Evolutionary conservation across 352 stramenopile species (phyloP).

Genomic region (Phytophthora sansomeana): DNA sequence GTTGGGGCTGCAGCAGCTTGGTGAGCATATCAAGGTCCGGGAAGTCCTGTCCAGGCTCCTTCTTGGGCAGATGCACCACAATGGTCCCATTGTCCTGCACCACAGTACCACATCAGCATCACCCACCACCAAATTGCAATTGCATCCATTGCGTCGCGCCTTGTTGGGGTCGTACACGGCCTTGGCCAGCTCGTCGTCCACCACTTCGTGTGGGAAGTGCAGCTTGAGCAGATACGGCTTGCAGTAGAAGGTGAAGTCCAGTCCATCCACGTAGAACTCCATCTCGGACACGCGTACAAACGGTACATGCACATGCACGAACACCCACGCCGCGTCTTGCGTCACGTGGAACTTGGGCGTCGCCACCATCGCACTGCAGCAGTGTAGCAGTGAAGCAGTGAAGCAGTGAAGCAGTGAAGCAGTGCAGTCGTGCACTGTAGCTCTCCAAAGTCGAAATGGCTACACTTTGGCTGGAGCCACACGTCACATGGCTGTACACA

Average conservation of each 20-base stretch:
- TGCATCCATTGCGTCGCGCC: slow-evolving; percentile 36
- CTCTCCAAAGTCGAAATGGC: slow-evolving; percentile 68
- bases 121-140: slow-evolving; percentile 1
- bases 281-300: slow-evolving; percentile 93
- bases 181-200: slow-evolving; percentile 92
- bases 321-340: slow-evolving; percentile 85
- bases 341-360: slow-evolving; percentile 86
- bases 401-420: no score
- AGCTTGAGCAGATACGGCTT: slow-evolving; percentile 98
- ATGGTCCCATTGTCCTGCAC: slow-evolving; percentile 93
- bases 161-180: slow-evolving; percentile 92
- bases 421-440: no score
- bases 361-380: slow-evolving; percentile 80
- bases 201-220: slow-evolving; percentile 89
- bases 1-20: slow-evolving; percentile 86
- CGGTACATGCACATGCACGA: slow-evolving; percentile 89
- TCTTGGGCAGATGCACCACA: slow-evolving; percentile 91
- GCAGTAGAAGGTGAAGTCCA: slow-evolving; percentile 95
- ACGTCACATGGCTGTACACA: neutral
- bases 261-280: slow-evolving; percentile 92
- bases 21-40: slow-evolving; percentile 94
- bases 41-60: slow-evolving; percentile 88
- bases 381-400: no score
- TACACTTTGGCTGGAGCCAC: slow-evolving; percentile 21
- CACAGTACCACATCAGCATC: neutral